Base-by-base conservation (phyloP, 768 basidiomycete genomes). In the Mycena floridula region DNA sequence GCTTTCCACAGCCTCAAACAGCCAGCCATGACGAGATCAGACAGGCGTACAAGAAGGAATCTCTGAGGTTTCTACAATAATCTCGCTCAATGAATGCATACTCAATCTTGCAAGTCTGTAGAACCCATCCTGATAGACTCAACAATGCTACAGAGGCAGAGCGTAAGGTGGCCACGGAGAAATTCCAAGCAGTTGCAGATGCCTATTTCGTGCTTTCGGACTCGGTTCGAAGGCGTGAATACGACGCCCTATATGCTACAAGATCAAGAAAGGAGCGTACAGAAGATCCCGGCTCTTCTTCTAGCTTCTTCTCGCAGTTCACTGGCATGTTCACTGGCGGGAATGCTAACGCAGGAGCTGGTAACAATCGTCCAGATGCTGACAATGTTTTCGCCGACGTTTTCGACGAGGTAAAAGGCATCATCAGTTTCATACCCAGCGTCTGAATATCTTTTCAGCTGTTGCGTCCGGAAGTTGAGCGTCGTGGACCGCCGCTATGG, bases 151-250 rank as follows among this genome's bases (percentile, higher is more conserved):
- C 78, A 4, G 70, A 78, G 16, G 69, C 70, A n/a, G 85, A 93
- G 61, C 85, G 76, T 62, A 76, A 74, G 54, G 59, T 55, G 12
- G 83, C 92, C 0, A 96, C 93, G 2, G 91, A 92, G 61, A 73
- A 73, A 45, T 95, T 94, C 61, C 90, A 92, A 71, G 89, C 82
- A 51, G 20, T 26, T 42, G 21, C 40, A 41, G 28, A 37, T 42
- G 92, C 92, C 15, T 95, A 95, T 66, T 96, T 89, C 59, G 87
- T 94, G 22, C 77, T 97, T 27, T 91, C 89, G 3, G 90, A 96
- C 62, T 63, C 81, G 4, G 70, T 73, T 35, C 73, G 86, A 46
- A 76, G 84, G 46, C 70, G 62, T 55, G 86, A 90, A 62, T 90
- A 90, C 51, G 89, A 90, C 51, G 51, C 51, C 0, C 63, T 89